phyloP scores from a whole-genome alignment of 2,329 filamentous ascomycete species.

The Venturia nashicola region DNA sequence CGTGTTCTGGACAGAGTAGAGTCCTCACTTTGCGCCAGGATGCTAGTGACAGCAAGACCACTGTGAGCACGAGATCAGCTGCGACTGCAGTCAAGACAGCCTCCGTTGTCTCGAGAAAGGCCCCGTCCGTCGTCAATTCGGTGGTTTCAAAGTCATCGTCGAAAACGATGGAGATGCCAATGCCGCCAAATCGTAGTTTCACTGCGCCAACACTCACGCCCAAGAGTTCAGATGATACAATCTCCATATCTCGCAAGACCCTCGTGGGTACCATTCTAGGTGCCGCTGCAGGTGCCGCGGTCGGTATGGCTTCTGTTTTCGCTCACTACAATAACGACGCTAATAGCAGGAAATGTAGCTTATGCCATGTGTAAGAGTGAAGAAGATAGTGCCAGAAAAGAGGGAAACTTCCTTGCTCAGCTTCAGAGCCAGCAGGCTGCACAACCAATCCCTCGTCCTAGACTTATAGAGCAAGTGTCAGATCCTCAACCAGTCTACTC shows the following conservation, averaged over 20 bases:
- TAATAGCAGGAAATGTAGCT: constrained; percentile 26
- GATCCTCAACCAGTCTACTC: constrained; percentile 5
- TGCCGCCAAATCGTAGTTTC: neutral
- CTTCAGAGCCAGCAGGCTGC: neutral
- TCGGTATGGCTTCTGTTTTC: constrained; percentile 19
- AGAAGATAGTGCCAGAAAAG: constrained; percentile 23
- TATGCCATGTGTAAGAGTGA: constrained; percentile 61
- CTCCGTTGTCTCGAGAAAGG: constrained; percentile 7
- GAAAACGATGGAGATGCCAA: neutral
- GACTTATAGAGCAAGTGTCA: neutral
- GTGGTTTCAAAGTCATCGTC: constrained; percentile 15
- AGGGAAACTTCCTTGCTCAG: neutral
- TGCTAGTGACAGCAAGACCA: constrained; percentile 19
- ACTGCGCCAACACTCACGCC: constrained; percentile 14
- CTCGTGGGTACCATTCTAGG: constrained; percentile 67
- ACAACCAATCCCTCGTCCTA: neutral
- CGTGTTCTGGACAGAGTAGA: constrained; percentile 21
- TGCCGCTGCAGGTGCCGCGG: constrained; percentile 63
- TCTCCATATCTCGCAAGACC: constrained; percentile 40
- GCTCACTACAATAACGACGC: neutral
- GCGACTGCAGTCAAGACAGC: constrained; percentile 15
- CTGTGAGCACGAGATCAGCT: constrained; percentile 18
- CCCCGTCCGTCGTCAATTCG: neutral
- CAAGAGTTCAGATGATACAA: constrained; percentile 3
- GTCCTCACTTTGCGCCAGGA: constrained; percentile 25